A percentile compares a stretch with the other conserved stretches of the same genome.
Evolutionary conservation across 495 filamentous ascomycete species (phyloP).

Genomic region (Neurospora tetrasperma): DNA sequence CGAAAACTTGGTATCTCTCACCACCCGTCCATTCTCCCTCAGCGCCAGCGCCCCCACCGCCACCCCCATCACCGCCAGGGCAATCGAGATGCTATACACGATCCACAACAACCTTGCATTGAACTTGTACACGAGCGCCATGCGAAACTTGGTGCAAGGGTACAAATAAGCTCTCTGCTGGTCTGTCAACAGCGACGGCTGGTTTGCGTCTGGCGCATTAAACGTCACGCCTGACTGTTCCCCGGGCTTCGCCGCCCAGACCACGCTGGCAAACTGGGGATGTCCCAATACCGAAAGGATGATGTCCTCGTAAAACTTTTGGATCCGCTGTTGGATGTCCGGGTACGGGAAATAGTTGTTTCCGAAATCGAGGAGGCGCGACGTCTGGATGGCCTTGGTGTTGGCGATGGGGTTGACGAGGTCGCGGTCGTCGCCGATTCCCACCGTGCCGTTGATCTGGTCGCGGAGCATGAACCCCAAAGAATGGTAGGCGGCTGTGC

Average conservation of each 20-base stretch:
- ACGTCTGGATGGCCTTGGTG: constrained; percentile 26
- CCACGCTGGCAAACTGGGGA: constrained; percentile 24
- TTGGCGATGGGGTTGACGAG: constrained; percentile 25
- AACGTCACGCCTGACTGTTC: constrained; percentile 13
- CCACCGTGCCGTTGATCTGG: constrained; percentile 30
- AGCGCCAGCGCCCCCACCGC: constrained; percentile 19
- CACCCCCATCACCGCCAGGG: constrained; percentile 15
- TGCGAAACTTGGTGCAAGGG: constrained; percentile 21
- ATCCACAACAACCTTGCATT: constrained; percentile 29
- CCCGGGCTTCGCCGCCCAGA: constrained; percentile 25
- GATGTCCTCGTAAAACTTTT: constrained; percentile 27
- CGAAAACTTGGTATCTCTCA: constrained; percentile 26
- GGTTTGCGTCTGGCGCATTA: not conserved
- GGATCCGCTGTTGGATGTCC: constrained; percentile 12
- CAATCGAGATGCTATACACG: constrained; percentile 25
- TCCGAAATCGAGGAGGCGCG: constrained; percentile 18
- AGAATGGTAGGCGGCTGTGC: constrained; percentile 26
- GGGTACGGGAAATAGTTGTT: constrained; percentile 20
- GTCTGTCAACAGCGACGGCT: not conserved
- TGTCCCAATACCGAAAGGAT: constrained; percentile 26
- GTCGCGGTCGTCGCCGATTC: constrained; percentile 8
- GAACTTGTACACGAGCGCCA: constrained; percentile 23
- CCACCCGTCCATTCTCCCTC: constrained; percentile 21
- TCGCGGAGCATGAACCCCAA: constrained; percentile 21
- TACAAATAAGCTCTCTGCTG: constrained; percentile 5